These are phyloP conservation scores for Aureococcus anophagefferens DNA, from an alignment of 108 stramenopile genomes.

Conservation along the genomic window DNA sequence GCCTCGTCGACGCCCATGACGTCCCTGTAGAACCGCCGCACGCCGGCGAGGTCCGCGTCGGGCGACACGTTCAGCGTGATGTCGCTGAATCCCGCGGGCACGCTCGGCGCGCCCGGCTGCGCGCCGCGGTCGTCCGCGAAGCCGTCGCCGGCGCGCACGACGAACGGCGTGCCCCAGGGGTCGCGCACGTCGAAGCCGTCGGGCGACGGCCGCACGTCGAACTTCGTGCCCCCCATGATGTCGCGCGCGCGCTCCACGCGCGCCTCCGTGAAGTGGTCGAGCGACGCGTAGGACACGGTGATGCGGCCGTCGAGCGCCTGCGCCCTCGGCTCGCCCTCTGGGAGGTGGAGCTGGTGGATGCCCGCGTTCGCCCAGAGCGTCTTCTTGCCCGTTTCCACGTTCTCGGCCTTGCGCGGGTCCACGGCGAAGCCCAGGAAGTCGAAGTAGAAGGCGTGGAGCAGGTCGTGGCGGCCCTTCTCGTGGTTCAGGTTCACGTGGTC, in stretches of 20 bases:
- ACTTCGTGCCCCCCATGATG: slow-evolving; percentile 34
- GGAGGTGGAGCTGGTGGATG: slow-evolving; percentile 43
- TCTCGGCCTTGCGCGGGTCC: slow-evolving; percentile 40
- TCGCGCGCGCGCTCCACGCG: slow-evolving; percentile 23
- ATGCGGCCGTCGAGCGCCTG: slow-evolving; percentile 54
- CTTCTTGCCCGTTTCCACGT: slow-evolving; percentile 17
- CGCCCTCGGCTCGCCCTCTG: slow-evolving; percentile 42
- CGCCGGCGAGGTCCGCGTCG: slow-evolving; percentile 44
- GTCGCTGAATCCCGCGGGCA: slow-evolving; percentile 3
- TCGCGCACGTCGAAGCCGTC: slow-evolving; percentile 38
- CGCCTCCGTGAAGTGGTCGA: slow-evolving; percentile 31
- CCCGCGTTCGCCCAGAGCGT: slow-evolving; percentile 39
- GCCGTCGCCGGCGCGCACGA: slow-evolving; percentile 16
- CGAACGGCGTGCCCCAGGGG: slow-evolving; percentile 55
- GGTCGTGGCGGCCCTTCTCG: slow-evolving; percentile 36
- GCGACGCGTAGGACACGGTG: slow-evolving; percentile 38
- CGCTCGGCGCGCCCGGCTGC: slow-evolving; percentile 27
- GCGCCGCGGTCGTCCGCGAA: slow-evolving; percentile 33
- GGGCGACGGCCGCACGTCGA: slow-evolving; percentile 23
- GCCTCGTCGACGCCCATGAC: slow-evolving; percentile 96
- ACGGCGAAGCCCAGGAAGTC: slow-evolving; percentile 34
- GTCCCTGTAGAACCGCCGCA: slow-evolving; percentile 63
- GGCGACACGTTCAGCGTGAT: slow-evolving; percentile 12
- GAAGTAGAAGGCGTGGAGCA: slow-evolving; percentile 38
- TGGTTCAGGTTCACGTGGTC: slow-evolving; percentile 48